Percentiles rank a stretch among this genome's conserved stretches.
phyloP scores from a whole-genome alignment of 1,284 basidiomycete species.

The Pyrrhoderma lamaoense region DNA sequence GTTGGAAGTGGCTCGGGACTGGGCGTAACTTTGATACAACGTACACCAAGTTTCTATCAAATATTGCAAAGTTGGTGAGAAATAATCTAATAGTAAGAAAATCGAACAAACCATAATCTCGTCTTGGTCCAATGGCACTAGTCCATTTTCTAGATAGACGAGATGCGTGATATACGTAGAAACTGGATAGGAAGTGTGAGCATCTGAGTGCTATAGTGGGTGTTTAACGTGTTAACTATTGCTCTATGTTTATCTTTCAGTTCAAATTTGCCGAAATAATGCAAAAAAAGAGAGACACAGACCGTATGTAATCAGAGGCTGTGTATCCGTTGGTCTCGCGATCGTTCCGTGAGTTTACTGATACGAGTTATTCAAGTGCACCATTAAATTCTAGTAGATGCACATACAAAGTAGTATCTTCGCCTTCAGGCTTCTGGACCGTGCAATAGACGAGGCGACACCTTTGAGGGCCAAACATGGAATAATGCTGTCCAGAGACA shows the following conservation, averaged over 20 bases:
- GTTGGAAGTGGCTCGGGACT: conserved; percentile 20
- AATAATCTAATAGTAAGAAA: neutral
- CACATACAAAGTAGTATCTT: conserved; percentile 79
- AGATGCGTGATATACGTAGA: conserved; percentile 81
- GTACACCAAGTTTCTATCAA: conserved; percentile 62
- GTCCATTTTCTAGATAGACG: conserved; percentile 62
- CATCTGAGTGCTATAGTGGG: conserved; percentile 45
- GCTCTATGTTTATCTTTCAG: conserved; percentile 37
- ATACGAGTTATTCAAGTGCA: conserved; percentile 2
- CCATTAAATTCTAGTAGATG: neutral
- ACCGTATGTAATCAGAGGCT: conserved; percentile 81
- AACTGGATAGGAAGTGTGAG: conserved; percentile 55
- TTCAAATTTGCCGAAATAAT: conserved; percentile 16
- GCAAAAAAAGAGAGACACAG: conserved; percentile 20
- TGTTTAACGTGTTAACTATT: conserved; percentile 66
- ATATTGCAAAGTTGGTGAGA: no score
- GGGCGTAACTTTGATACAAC: conserved; percentile 39
- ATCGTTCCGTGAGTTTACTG: conserved; percentile 87
- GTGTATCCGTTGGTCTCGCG: conserved; percentile 85
- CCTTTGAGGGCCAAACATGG: conserved; percentile 86
- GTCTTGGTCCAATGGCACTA: conserved; percentile 53
- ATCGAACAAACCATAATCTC: conserved; percentile 50
- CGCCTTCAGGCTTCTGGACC: conserved; percentile 61
- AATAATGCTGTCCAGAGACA: conserved; percentile 52
- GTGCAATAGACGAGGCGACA: conserved; percentile 74